Evolutionary conservation across 306 rosid species (phyloP).

Genomic region (Rubus parviflorus): DNA sequence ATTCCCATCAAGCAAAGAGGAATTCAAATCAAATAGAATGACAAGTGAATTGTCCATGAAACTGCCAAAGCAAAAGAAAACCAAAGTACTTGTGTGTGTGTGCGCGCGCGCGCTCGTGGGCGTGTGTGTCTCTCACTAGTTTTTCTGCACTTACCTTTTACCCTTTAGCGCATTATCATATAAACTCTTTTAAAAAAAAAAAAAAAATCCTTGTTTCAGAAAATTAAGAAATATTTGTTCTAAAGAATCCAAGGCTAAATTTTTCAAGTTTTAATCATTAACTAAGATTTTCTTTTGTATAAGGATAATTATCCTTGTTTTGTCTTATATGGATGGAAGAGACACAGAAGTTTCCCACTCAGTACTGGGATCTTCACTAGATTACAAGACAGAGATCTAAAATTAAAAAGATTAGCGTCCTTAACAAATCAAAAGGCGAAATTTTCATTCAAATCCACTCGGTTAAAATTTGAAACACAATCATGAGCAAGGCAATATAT

Average conservation of each 20-base stretch:
- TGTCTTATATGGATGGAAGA: not conserved
- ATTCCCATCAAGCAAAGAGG: slow-evolving; percentile 11
- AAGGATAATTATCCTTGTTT: not conserved
- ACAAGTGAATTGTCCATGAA: not conserved
- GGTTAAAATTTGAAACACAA: not conserved
- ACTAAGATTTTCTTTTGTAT: not conserved
- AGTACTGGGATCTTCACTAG: not conserved
- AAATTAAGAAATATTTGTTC: not conserved
- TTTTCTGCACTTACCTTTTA: not conserved
- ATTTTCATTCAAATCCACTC: not conserved
- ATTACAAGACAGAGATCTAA: not conserved
- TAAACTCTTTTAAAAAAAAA: not conserved
- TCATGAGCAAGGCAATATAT: not conserved
- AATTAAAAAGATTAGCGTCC: not conserved
- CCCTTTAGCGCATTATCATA: not conserved
- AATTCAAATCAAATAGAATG: slow-evolving; percentile 14
- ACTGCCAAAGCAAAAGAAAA: not conserved
- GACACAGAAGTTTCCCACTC: not conserved
- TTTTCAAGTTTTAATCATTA: not conserved
- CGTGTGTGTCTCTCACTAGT: not conserved
- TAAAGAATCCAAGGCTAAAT: not conserved
- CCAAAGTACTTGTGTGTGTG: not conserved
- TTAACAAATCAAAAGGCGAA: not conserved
- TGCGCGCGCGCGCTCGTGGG: not conserved
- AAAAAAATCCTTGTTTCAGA: not conserved